Base-by-base conservation (phyloP, 495 filamentous ascomycete genomes). In the Neurospora sp. region DNA sequence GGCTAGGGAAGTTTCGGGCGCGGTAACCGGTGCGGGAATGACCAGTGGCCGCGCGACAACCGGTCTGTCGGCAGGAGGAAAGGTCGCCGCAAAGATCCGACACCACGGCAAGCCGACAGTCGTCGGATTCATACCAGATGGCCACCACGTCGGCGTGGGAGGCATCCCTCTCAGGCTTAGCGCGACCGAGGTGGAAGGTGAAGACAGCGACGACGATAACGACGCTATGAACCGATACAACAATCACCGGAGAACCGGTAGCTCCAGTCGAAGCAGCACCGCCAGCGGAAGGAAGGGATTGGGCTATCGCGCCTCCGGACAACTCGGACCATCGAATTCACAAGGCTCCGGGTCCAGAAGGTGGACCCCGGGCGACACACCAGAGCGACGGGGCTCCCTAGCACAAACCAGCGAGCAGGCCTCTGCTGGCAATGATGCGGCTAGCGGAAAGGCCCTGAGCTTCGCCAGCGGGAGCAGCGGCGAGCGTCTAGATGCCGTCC, bases 121-220 rank as follows among this genome's bases (percentile, higher is more conserved):
- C 1, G 85, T 90, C 14, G 89, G 91, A 18, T 95, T 93, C 80
- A 89, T 87, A 10, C 90, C 92, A 2, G 84, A 82, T n/a, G 90
- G 86, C 20, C 93, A 92, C 72, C 86, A 94, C 71, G 89, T 92
- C 39, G 88, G 88, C 14, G 85, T 87, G 0, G 92, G 89, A 18
- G 92, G 90, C 38, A 94, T 98, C 41, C 96, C 96, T 2, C 89
- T 97, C 74, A 90, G 96, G 61, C 84, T 99, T 72, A 97, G 93
- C 82, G 96, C 96, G 7, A 97, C 91, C 76, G 96, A 99, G 79
- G 91, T 98, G 5, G 94, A 94, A 69, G 94, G 94, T 75, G 93
- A 91, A 74, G 89, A 88, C 44, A 89, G 88, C 66, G 91, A 92
- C 18, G 91, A 93, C 42, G 93, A 97, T 70, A 91, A 93, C 46